Evolutionary conservation across 352 stramenopile species (phyloP), one percentile per base, ranked within the genome.

Genomic region (Phytophthora foliorum): DNA sequence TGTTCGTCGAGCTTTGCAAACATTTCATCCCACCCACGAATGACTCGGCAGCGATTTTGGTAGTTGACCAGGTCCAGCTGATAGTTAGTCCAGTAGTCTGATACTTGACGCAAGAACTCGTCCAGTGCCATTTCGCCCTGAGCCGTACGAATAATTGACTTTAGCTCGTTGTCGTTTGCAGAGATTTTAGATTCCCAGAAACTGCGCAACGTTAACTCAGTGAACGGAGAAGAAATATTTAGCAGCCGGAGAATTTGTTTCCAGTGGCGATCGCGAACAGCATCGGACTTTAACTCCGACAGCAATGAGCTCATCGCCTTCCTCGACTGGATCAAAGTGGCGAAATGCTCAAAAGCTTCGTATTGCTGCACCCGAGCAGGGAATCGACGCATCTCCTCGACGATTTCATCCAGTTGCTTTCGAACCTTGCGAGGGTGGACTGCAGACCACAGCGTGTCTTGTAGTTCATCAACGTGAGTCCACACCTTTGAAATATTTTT

Each of bases 1-100:
- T 99, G 97, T 69, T 99, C 98, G 67, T 99, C 98, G n/a, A 99
- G 85, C 70, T 98, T 98, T 2, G 92, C 91, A 76, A 99, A 99
- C 59, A 99, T 93, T 57, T 99, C 94, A 72, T 99, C 98, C 97
- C 98, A 99, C 5, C 97, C 97, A 56, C 92, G 91, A 81, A 99
- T 99, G 32, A 99, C 92, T 36, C 98, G 96, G 49, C 98, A 98
- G 14, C 94, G 87, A 46, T 97, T 97, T 67, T 96, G 88, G 69
- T 98, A 98, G 41, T 95, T 95, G n/a, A 96, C 91, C 42, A 98
- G 69, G 50, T 98, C 94, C 41, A 98, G 64, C 58, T 97, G 80
- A 56, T 96, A 97, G 49, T 87, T 91, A 3, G 77, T 89, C 95
- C 95, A 98, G 60, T 93, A 90, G 32, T 97, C 90, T 6, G 89